Conservation (phyloP, 306 rosid species). For the Abrus precatorius region DNA sequence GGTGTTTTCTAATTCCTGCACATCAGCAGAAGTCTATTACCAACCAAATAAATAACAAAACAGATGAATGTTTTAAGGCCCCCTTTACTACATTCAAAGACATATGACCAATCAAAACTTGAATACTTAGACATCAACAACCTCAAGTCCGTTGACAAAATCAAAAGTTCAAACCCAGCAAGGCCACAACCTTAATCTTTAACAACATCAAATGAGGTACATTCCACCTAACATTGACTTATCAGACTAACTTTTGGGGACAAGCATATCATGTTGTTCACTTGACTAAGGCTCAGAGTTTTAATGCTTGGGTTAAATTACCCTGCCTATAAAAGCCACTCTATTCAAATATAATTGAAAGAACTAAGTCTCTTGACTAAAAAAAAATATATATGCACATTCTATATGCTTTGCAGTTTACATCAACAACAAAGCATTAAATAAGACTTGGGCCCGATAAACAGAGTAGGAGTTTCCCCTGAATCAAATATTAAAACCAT, state of each 20-base stretch:
- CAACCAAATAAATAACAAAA: conserved; percentile 24
- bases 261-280: not conserved
- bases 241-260: not conserved
- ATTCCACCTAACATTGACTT: conserved; percentile 2
- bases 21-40: conserved; percentile 41
- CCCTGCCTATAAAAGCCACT: not conserved
- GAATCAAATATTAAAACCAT: not conserved
- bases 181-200: not conserved
- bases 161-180: not conserved
- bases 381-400: not conserved
- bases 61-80: not conserved
- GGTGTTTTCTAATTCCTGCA: conserved; percentile 73
- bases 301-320: not conserved
- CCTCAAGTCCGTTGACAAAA: conserved; percentile 15
- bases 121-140: not conserved
- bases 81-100: not conserved
- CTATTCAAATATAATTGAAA: not conserved
- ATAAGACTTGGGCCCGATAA: not conserved
- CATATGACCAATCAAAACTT: conserved; percentile 19
- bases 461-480: not conserved
- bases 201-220: conserved; percentile 4
- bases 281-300: not conserved
- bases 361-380: not conserved
- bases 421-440: conserved; percentile 11
- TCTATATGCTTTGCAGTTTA: not conserved